Evolutionary conservation across 2,329 filamentous ascomycete genomes (phyloP), one percentile per base, ranked within the genome.

Genomic region (Trichoderma guizhouense): DNA sequence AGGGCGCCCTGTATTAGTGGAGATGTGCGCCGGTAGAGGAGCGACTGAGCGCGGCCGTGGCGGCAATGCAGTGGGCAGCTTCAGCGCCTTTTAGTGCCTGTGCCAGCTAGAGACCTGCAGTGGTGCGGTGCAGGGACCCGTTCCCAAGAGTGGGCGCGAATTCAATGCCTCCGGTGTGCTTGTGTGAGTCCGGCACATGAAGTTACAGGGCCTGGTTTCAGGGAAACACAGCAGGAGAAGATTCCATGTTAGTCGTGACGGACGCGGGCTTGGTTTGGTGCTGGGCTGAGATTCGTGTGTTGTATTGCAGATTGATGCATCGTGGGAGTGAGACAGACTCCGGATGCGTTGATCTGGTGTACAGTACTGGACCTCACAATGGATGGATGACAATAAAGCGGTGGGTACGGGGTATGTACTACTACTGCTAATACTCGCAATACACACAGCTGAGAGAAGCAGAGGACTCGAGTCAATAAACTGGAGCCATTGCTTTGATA

Each of bases 61-160:
- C 55, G 66, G 66, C 66, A 60, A 34, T 61, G 26, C 65, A 68
- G 65, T 30, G 43, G 43, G 64, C 32, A 67, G 64, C 64, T 36
- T 39, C 64, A 67, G 64, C 64, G 53, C 30, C 47, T 32, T 55
- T 55, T 28, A 34, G 32, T 60, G 57, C 57, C 36, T 32, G 36
- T 47, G 30, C 55, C 39, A 51, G 34, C 34, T 36, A 36, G 34
- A 36, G 36, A n/a, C 26, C 28, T 58, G 26, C 70, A 68, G 65
- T 62, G 64, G 64, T 68, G 70, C 47, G 63, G 62, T 72, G 64
- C 70, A 68, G 51, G 70, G 70, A 63, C 64, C 62, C 70, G 64
- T 53, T 60, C 30, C 70, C 43, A 61, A 39, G 26, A 36, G 65
- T 68, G 66, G 66, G 55, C 36, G 60, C 66, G 39, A n/a, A 60